Conservation (phyloP, 225 moss, liverwort and hornwort species). For the Thuidium tamariscinum region DNA sequence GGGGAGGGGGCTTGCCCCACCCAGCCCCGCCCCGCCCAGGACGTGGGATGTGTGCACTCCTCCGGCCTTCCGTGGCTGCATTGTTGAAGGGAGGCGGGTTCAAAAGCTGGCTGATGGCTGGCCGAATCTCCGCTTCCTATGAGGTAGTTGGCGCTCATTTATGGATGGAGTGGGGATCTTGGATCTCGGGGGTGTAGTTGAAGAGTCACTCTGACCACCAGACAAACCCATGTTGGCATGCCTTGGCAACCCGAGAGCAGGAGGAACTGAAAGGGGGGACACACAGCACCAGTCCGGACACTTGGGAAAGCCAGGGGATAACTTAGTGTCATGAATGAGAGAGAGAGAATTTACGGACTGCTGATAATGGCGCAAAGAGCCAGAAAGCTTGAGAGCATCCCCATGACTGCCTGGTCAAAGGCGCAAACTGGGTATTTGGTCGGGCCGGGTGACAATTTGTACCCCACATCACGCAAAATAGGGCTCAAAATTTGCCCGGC, state of each 20-base stretch:
- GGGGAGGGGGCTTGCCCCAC: too few species aligned
- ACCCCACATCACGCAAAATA: too few species aligned
- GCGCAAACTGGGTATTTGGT: too few species aligned
- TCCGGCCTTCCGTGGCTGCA: background rate
- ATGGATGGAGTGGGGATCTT: background rate
- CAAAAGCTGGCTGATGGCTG: slow-evolving; percentile 4
- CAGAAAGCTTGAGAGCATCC: too few species aligned
- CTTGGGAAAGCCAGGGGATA: background rate
- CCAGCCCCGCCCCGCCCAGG: too few species aligned
- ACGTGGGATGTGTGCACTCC: background rate
- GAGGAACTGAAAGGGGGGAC: too few species aligned
- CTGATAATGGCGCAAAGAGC: too few species aligned
- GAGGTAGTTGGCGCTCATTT: background rate
- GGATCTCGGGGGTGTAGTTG: background rate
- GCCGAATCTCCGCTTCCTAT: background rate
- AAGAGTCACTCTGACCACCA: background rate
- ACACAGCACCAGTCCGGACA: background rate
- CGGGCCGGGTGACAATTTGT: too few species aligned
- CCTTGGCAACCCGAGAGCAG: background rate
- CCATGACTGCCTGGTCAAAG: too few species aligned
- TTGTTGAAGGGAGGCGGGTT: background rate
- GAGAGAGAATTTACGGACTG: background rate
- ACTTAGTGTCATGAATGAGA: background rate
- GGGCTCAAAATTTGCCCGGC: too few species aligned
- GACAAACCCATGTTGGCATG: background rate